Conservation (phyloP, 208 protist species). For the Balamuthia mandrillaris region DNA sequence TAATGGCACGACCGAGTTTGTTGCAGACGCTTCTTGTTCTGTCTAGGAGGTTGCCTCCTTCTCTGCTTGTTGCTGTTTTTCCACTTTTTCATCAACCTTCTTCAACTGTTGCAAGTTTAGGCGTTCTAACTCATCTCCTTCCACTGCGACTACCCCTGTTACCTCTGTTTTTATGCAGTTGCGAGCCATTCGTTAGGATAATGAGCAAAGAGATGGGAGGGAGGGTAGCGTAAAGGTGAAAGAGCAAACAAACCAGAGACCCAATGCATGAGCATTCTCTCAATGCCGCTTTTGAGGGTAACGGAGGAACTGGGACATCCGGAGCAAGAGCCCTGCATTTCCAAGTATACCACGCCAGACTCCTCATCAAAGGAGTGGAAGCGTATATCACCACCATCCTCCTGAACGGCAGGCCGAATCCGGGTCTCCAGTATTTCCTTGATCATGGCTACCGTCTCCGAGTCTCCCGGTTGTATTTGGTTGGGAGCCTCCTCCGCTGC, state of each 20-base stretch:
- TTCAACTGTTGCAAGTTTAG: too few relatives aligned
- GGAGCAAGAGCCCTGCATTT: slow-evolving; percentile 72
- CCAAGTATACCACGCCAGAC: slow-evolving; percentile 69
- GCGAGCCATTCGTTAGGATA: not conserved
- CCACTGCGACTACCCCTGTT: not conserved
- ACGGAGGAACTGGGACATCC: slow-evolving; percentile 71
- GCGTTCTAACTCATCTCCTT: not conserved
- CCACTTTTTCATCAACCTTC: too few relatives aligned
- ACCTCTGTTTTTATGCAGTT: not conserved
- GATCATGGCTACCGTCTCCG: slow-evolving; percentile 73
- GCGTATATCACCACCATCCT: slow-evolving; percentile 80
- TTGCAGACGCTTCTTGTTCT: too few relatives aligned
- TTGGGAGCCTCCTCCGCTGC: not conserved
- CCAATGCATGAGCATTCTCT: slow-evolving; percentile 85
- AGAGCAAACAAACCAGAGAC: slow-evolving; percentile 40
- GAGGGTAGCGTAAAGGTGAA: not conserved
- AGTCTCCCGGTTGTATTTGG: slow-evolving; percentile 47
- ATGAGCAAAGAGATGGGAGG: not conserved
- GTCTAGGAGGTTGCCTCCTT: too few relatives aligned
- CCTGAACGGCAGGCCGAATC: slow-evolving; percentile 65
- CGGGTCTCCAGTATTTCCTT: slow-evolving; percentile 79
- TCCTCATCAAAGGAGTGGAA: not conserved
- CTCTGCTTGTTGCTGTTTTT: too few relatives aligned
- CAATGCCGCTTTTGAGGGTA: slow-evolving; percentile 79
- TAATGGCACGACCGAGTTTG: too few relatives aligned